Base-by-base conservation (phyloP, 176 grass and related monocot species). In the Carex parvula region DNA sequence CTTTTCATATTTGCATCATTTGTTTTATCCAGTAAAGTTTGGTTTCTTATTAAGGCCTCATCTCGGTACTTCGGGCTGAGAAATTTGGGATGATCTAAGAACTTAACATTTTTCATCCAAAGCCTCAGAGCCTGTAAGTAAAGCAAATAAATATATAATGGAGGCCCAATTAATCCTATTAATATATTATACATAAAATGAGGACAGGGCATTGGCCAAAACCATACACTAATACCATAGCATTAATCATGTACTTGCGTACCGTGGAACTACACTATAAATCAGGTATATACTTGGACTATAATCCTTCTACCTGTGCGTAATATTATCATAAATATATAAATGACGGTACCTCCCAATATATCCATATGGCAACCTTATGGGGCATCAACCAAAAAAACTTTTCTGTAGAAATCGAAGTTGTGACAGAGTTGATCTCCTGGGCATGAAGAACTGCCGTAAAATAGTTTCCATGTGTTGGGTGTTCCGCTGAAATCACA, bases 361-460 rank as follows among this genome's bases (percentile, higher is more conserved):
- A 98, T 87, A 98, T 98, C 91, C 92, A 90, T 65, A 89, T 89
- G 65, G 88, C 89, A 90, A 95, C 95, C 81, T 94, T 98, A 77
- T 95, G 95, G 0, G 95, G 95, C 92, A 98, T 95, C 69, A 98
- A 75, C 95, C 95, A 98, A 83, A 94, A 98, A 87, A 86, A 95
- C 41, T 62, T 86, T 88, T 89, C 89, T 37, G 94, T 20, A 30
- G 61, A 91, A 55, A 91, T 5, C 7, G 79, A 86, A 89, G 67
- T 85, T 59, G 41, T 87, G 0, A 90, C 87, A 24, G 85, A 72
- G 39, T 87, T 81, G 65, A 92, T 83, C 81, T 86, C 68, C 60
- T 89, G 92, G 83, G 92, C 89, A 10, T 87, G 79, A 84, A 98
- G 88, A 86, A 85, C 72, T 80, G 91, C 92, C 39, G 95, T 95